These are phyloP conservation scores for Parietaria judaica DNA, from an alignment of 306 rosid genomes.

Conservation along the genomic window DNA sequence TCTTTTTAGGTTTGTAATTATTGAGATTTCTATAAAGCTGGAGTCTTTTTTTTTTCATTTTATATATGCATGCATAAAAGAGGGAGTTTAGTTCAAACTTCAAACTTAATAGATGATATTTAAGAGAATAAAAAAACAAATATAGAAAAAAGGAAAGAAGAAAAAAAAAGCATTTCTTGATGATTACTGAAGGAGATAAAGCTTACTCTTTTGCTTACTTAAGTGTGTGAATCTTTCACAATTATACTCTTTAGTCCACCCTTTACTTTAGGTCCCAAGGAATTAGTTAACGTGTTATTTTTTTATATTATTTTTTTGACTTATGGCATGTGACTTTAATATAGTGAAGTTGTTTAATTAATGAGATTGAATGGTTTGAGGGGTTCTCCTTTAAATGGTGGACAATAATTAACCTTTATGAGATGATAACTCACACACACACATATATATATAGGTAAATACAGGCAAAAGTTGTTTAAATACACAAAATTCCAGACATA, in stretches of 20 bases:
- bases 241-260: not conserved
- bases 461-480: too few species aligned
- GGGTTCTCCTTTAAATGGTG: too few species aligned
- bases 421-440: too few species aligned
- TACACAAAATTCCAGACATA: too few species aligned
- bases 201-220: conserved; percentile 4
- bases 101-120: not conserved
- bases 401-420: too few species aligned
- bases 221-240: not conserved
- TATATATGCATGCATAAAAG: not conserved
- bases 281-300: not conserved
- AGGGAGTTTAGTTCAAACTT: conserved; percentile 2
- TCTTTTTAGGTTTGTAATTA: not conserved
- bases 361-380: too few species aligned
- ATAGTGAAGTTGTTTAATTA: too few species aligned
- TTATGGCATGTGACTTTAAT: too few species aligned
- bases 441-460: too few species aligned
- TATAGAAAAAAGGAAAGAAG: not conserved
- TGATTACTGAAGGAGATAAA: not conserved
- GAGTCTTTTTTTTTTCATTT: not conserved
- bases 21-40: not conserved
- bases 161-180: not conserved
- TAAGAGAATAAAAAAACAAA: not conserved
- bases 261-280: not conserved
- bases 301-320: not conserved